Evolutionary conservation across 208 protist genomes (phyloP).

Genomic region (Perkinsela sp.): DNA sequence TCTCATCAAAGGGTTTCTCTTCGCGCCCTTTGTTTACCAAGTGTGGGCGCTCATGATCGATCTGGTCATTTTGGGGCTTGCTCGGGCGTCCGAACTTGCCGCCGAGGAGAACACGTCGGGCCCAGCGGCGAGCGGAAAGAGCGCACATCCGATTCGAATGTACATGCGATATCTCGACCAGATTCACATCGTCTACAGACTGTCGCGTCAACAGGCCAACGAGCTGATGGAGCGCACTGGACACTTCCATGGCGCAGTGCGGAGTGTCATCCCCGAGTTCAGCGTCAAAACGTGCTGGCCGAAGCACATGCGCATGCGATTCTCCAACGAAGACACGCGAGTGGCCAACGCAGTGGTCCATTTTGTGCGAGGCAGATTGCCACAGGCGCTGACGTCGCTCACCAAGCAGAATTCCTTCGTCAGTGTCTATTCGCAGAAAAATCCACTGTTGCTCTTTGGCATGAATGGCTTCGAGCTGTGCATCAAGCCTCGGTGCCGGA

Average conservation of each 20-base stretch:
- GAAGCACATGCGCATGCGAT: constrained; percentile 91
- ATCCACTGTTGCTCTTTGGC: constrained; percentile 97
- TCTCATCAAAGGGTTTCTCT: constrained; percentile 96
- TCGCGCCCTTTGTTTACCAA: constrained; percentile 96
- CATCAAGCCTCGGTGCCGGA: constrained; percentile 63
- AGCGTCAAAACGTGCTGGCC: constrained; percentile 99
- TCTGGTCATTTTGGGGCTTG: constrained; percentile 89
- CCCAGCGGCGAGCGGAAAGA: constrained; percentile 82
- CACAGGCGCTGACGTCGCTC: constrained; percentile 81
- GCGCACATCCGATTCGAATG: constrained; percentile 86
- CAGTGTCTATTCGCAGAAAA: constrained; percentile 97
- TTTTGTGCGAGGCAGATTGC: constrained; percentile 95
- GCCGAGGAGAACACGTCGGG: too few relatives aligned
- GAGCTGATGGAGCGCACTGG: constrained; percentile 86
- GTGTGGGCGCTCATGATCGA: constrained; percentile 98
- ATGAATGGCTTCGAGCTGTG: constrained; percentile 98
- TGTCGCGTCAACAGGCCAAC: constrained; percentile 85
- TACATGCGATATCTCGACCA: constrained; percentile 93
- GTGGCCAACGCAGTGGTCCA: constrained; percentile 96
- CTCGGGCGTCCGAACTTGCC: constrained; percentile 89
- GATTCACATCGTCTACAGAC: constrained; percentile 87
- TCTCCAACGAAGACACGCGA: constrained; percentile 99
- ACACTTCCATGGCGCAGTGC: constrained; percentile 19
- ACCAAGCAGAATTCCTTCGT: constrained; percentile 90
- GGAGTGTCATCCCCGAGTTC: constrained; percentile 98